A percentile compares a stretch with the other conserved stretches of the same genome.
Evolutionary conservation across 805 yeast genomes (phyloP).

Genomic region (Spencermartinsiella europaea): DNA sequence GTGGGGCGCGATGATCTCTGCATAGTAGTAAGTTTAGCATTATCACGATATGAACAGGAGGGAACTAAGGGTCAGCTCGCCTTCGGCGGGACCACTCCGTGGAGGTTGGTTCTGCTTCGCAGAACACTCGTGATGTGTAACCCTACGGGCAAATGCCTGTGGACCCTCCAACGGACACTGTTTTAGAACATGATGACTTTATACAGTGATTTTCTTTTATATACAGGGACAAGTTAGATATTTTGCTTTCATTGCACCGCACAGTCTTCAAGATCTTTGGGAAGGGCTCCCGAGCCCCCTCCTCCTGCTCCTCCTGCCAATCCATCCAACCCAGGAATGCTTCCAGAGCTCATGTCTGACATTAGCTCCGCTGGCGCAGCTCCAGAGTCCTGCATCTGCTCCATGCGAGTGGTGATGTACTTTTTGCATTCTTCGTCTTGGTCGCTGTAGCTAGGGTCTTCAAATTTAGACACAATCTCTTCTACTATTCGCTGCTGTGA

Average conservation of each 20-base stretch:
- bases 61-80: too few relatives aligned
- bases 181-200: too few relatives aligned
- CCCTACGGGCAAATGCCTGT: too few relatives aligned
- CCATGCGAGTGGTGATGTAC: conserved; percentile 53
- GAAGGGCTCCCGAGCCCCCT: conserved; percentile 8
- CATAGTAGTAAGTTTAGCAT: too few relatives aligned
- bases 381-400: conserved; percentile 60
- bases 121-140: too few relatives aligned
- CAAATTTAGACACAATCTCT: conserved; percentile 62
- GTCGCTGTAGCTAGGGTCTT: conserved; percentile 57
- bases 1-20: too few relatives aligned
- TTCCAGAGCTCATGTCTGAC: conserved; percentile 47
- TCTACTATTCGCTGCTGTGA: conserved; percentile 58
- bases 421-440: conserved; percentile 39
- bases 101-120: too few relatives aligned
- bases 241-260: conserved; percentile 17
- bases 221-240: too few relatives aligned
- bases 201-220: too few relatives aligned
- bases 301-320: conserved; percentile 13
- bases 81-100: too few relatives aligned
- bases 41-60: too few relatives aligned
- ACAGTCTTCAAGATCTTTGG: conserved; percentile 14
- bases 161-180: too few relatives aligned
- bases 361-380: conserved; percentile 75
- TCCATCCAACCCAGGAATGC: conserved; percentile 35